Percentiles rank a stretch among this genome's conserved stretches.
Conservation (phyloP, 2,329 filamentous ascomycete genomes). For the Drechslera avenae region DNA sequence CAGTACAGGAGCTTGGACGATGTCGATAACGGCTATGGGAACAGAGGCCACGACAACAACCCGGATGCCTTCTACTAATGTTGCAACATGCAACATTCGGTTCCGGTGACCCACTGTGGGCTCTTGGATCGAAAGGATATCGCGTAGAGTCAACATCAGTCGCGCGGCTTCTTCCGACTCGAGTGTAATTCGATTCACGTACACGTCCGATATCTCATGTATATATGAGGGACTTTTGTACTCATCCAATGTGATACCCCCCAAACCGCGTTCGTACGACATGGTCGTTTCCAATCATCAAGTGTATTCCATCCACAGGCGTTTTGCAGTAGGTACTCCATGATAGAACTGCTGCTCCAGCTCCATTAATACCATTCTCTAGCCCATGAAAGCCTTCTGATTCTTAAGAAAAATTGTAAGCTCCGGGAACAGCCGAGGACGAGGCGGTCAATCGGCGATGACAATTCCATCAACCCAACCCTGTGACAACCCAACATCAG, state of each 20-base stretch:
- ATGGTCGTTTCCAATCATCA: neutral
- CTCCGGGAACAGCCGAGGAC: slow-evolving; percentile 9
- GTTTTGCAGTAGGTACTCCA: too few species aligned
- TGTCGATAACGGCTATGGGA: slow-evolving; percentile 39
- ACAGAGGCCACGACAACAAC: slow-evolving; percentile 39
- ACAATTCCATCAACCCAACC: slow-evolving; percentile 2
- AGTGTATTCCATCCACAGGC: neutral
- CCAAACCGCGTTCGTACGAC: neutral
- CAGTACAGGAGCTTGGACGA: slow-evolving; percentile 54
- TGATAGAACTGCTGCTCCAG: too few species aligned
- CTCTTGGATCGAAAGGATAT: neutral
- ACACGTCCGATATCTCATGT: neutral
- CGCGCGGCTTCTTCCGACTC: neutral
- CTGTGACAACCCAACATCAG: neutral
- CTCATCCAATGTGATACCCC: slow-evolving; percentile 7
- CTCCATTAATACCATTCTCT: too few species aligned
- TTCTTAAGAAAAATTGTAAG: neutral
- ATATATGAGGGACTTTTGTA: neutral
- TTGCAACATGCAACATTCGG: neutral
- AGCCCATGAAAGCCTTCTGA: too few species aligned
- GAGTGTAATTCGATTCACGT: neutral
- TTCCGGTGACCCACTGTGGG: neutral
- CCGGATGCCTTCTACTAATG: slow-evolving; percentile 42
- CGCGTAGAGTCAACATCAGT: neutral
- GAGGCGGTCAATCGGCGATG: slow-evolving; percentile 15